Percentiles rank a stretch among this genome's conserved stretches.
phyloP scores from a whole-genome alignment of 805 yeast genomes.

The Pichia scutulata region DNA sequence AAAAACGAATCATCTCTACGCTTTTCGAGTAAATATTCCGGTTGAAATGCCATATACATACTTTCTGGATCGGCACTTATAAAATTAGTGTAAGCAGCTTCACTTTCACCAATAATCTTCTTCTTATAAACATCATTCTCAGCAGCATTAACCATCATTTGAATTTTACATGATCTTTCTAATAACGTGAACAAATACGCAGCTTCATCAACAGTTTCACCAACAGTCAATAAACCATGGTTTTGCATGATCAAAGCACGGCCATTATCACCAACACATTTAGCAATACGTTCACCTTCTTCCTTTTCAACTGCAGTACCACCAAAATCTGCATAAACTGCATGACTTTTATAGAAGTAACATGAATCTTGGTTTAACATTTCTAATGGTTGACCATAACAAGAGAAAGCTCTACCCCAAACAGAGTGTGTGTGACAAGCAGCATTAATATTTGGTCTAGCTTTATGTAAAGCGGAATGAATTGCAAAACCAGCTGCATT shows the following conservation, averaged over 20 bases:
- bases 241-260: conserved; percentile 52
- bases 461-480: conserved; percentile 58
- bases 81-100: conserved; percentile 58
- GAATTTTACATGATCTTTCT: conserved; percentile 60
- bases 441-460: conserved; percentile 62
- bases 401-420: conserved; percentile 56
- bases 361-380: conserved; percentile 79
- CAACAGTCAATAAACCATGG: conserved; percentile 68
- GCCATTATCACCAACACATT: conserved; percentile 50
- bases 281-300: conserved; percentile 56
- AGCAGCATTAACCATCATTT: conserved; percentile 52
- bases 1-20: conserved; percentile 5
- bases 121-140: conserved; percentile 33
- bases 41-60: conserved; percentile 66
- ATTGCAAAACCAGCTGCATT: conserved; percentile 69
- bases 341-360: conserved; percentile 53
- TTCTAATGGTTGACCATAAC: conserved; percentile 59
- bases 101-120: conserved; percentile 46
- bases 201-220: conserved; percentile 66
- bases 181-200: conserved; percentile 41
- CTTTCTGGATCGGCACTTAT: conserved; percentile 59
- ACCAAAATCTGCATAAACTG: conserved; percentile 63
- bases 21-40: conserved; percentile 49
- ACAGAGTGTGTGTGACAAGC: conserved; percentile 66
- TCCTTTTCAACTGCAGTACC: conserved; percentile 66